Evolutionary conservation across 2,329 filamentous ascomycete genomes (phyloP).

Genomic region (Berkeleyomyces rouxiae): DNA sequence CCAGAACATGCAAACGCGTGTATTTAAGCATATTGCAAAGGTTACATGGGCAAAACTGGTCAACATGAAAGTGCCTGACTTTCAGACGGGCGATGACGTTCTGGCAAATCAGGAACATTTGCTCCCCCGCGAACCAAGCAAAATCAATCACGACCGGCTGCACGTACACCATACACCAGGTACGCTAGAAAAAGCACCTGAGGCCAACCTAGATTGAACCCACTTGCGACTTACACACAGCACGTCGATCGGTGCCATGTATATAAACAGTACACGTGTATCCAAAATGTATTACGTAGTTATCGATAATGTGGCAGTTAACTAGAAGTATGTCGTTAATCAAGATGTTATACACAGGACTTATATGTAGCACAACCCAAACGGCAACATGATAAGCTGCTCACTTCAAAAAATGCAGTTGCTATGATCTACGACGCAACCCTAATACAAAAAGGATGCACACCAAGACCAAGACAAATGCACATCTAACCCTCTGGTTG

Average conservation of each 20-base stretch:
- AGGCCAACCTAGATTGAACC: neutral
- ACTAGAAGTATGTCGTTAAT: no score
- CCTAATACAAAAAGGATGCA: no score
- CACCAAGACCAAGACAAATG: no score
- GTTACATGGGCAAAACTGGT: neutral
- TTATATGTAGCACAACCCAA: no score
- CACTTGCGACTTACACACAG: neutral
- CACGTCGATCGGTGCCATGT: neutral
- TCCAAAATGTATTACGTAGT: neutral
- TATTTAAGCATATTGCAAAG: neutral
- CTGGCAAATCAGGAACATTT: neutral
- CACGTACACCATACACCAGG: neutral
- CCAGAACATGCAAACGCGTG: neutral
- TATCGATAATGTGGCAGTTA: no score
- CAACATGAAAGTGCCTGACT: neutral
- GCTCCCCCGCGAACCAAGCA: neutral
- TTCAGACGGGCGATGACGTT: neutral
- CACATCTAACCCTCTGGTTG: neutral
- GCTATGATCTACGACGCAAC: no score
- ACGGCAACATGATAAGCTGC: no score
- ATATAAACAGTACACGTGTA: neutral
- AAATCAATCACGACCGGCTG: neutral
- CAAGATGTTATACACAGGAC: no score
- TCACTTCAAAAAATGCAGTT: no score
- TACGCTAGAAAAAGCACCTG: neutral